Evolutionary conservation across 2,329 filamentous ascomycete species (phyloP), one percentile per base, ranked within the genome.

Genomic region (Alternaria incomplexa): DNA sequence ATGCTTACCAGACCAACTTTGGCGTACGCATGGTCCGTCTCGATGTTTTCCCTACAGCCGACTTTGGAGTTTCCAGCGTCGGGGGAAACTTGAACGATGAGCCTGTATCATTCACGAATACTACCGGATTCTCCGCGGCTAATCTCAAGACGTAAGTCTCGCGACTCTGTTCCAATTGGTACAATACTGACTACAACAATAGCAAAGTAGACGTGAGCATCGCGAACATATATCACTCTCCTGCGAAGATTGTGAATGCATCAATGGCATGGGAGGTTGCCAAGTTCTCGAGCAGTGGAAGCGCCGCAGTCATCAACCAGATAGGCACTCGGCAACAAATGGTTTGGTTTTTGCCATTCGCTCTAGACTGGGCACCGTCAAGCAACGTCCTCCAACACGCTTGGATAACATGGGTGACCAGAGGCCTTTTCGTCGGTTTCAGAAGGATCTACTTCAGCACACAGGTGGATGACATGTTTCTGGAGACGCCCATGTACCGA

Each of bases 401-500:
- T 11, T 89, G 85, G 83, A 89, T 90, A 63, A 84, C 84, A 68
- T 90, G 87, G 87, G 73, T 88, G 32, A 89, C 88, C 6, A 83
- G 86, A 64, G 87, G 88, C 40, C 75, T 89, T 9, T 86, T 86
- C 64, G 80, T 85, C 10, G 87, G 87, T n/a, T 84, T 86, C 72
- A 83, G 86, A 56, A 83, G 86, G 64, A 80, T 85, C 40, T 84
- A 87, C 64, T 76, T 88, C 36, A 85, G 80, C 76, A 84, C 86
- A 12, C 87, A 89, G 70, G 84, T 90, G 30, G 88, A 90, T 68
- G 88, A 90, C 67, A 86, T 90, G 81, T 86, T 89, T 68, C 79
- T 90, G 20, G 79, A 81, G 73, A 82, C 80, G 3, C 72, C 72
- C 4, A 62, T 82, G 25, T 82, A 82, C 61, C 47, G 66, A n/a